Base-by-base conservation (phyloP, 2,329 filamentous ascomycete species). In the Sarocladiaceae sp. region DNA sequence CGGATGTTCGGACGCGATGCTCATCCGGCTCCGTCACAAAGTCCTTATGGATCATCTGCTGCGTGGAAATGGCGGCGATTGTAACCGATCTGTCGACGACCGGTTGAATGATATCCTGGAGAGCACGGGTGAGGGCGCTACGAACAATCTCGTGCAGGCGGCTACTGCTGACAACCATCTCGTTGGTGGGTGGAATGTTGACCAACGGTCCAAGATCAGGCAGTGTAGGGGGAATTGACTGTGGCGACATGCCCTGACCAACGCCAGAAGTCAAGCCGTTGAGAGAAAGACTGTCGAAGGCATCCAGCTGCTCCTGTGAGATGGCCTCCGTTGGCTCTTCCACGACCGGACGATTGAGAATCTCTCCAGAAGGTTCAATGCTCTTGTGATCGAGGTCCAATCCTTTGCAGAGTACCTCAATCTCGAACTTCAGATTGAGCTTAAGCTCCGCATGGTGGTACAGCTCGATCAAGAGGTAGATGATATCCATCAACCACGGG, bases 21-120 rank as follows among this genome's bases (percentile, higher is more conserved):
- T 95, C 88, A 56, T 96, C 89, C 3, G 84, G 80, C 58, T 98
- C 94, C 44, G 90, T 94, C 1, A 88, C 85, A 59, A 97, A 98
- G 61, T 98, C 93, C 61, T 98, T 98, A 54, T 87, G 83, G 33
- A 98, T 87, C 66, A 98, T 86, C 63, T 97, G 89, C 49, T 89
- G 85, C 0, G 94, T 96, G 3, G 91, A 95, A 48, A 98, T 97
- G 1, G 91, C 91, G 35, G 93, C 93, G 60, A 98, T 98, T 0
- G 94, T 97, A 31, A 98, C 91, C 2, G 93, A 98, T 45, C 93
- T 80, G 62, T 98, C 94, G 12, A 98, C 94, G 2, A 98, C 93
- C 19, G 93, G 94, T 44, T 91, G 88, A 48, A 98, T 97, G 45
- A 98, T 98, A 58, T 98, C 94, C 48, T 88, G 84, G 33, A 98